Conservation (phyloP, 1,139 yeast genomes). For the Taphrina betulina region DNA sequence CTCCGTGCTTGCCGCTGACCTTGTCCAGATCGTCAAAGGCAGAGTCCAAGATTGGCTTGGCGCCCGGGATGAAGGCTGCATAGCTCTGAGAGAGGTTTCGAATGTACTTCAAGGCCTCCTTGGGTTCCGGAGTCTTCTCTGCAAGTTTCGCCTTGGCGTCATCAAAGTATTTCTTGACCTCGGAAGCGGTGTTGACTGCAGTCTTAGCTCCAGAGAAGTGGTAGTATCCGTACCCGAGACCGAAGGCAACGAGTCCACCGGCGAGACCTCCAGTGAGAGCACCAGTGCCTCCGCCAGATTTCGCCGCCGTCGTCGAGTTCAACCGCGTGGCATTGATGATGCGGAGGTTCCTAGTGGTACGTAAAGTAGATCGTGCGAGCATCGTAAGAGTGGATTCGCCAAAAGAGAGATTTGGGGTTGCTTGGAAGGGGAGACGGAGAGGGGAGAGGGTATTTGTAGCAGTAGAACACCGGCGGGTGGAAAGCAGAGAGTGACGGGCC, state of each 20-base stretch:
- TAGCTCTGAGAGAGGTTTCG: constrained; percentile 25
- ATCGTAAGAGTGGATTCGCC: background rate
- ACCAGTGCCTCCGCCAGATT: constrained; percentile 25
- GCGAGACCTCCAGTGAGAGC: constrained; percentile 33
- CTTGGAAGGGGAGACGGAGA: background rate
- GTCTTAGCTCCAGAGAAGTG: constrained; percentile 34
- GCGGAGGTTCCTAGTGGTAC: constrained; percentile 26
- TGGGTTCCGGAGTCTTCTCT: constrained; percentile 30
- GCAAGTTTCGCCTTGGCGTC: constrained; percentile 27
- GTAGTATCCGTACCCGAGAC: constrained; percentile 27
- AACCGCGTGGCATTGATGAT: constrained; percentile 25
- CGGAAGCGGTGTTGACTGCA: constrained; percentile 31
- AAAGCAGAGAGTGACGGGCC: too few relatives aligned
- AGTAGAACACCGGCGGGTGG: background rate
- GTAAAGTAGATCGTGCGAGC: constrained; percentile 21
- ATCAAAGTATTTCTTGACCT: constrained; percentile 33
- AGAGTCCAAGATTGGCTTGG: constrained; percentile 26
- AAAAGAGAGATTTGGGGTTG: background rate
- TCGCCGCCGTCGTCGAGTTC: constrained; percentile 18
- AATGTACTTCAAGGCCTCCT: constrained; percentile 20
- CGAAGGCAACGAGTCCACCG: constrained; percentile 28
- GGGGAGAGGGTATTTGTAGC: background rate
- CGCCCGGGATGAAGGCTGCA: constrained; percentile 32
- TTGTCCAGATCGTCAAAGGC: constrained; percentile 32
- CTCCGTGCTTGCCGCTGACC: constrained; percentile 30